A percentile compares a stretch with the other conserved stretches of the same genome.
Conservation (phyloP, 257 asterid species). For the Leonotis leonurus region DNA sequence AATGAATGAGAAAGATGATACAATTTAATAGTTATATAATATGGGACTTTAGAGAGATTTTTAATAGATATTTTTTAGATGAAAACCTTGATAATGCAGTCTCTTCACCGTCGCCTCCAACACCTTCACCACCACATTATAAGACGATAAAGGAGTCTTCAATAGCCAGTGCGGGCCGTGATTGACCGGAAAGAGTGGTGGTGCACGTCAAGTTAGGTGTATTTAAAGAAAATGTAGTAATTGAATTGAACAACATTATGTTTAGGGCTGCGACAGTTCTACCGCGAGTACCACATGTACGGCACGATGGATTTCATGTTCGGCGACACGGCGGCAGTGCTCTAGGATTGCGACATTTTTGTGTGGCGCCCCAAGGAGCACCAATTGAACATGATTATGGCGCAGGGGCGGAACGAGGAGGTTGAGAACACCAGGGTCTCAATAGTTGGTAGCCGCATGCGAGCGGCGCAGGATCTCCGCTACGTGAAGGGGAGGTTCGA, state of each 20-base stretch:
- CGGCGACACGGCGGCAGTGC: constrained; percentile 49
- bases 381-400: constrained; percentile 57
- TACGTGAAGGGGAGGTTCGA: constrained; percentile 22
- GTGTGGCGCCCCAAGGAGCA: constrained; percentile 45
- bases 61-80: too few species aligned
- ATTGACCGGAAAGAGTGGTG: constrained; percentile 27
- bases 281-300: constrained; percentile 54
- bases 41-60: too few species aligned
- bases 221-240: constrained; percentile 45
- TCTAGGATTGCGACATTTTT: constrained; percentile 52
- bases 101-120: too few species aligned
- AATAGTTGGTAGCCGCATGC: constrained; percentile 36
- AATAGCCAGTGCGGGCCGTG: constrained; percentile 24
- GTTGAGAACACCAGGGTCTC: constrained; percentile 57
- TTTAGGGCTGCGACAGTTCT: constrained; percentile 61
- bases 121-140: too few species aligned
- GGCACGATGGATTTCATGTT: constrained; percentile 69
- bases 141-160: constrained; percentile 59
- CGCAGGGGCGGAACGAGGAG: constrained; percentile 49
- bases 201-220: constrained; percentile 52
- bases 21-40: too few species aligned
- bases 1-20: too few species aligned
- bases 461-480: constrained; percentile 27
- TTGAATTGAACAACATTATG: constrained; percentile 44
- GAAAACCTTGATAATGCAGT: too few species aligned